Percentiles rank a stretch among this genome's conserved stretches.
Evolutionary conservation across 805 yeast species (phyloP).

Genomic region (Spathaspora gorwiae): DNA sequence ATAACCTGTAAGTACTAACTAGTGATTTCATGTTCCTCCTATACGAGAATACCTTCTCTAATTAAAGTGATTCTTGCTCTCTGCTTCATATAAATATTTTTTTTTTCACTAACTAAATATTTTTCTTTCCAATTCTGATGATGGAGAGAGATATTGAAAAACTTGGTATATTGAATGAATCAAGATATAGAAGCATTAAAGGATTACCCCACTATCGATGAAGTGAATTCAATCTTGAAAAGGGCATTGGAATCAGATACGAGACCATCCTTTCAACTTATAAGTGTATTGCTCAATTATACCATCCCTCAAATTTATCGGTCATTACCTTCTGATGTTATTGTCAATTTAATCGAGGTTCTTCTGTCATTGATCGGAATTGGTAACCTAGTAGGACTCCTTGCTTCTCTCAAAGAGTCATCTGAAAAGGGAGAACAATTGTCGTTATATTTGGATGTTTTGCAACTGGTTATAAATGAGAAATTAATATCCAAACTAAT

Average conservation of each 20-base stretch:
- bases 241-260: not conserved
- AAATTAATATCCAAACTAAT: constrained; percentile 1
- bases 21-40: no score
- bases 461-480: not conserved
- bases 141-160: not conserved
- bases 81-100: no score
- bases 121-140: not conserved
- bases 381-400: constrained; percentile 24
- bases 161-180: constrained; percentile 1
- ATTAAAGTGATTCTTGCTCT: no score
- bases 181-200: constrained; percentile 6
- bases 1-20: no score
- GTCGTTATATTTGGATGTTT: not conserved
- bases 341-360: constrained; percentile 2
- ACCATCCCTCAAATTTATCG: constrained; percentile 31
- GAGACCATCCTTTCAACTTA: not conserved
- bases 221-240: constrained; percentile 2
- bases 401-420: constrained; percentile 3
- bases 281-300: constrained; percentile 22
- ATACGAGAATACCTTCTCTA: no score
- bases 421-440: not conserved
- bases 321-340: constrained; percentile 12
- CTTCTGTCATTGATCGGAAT: constrained; percentile 26
- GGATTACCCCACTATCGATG: constrained; percentile 3
- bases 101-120: not conserved